Base-by-base conservation (phyloP, 176 grass and related monocot species). In the Avena sativa region DNA sequence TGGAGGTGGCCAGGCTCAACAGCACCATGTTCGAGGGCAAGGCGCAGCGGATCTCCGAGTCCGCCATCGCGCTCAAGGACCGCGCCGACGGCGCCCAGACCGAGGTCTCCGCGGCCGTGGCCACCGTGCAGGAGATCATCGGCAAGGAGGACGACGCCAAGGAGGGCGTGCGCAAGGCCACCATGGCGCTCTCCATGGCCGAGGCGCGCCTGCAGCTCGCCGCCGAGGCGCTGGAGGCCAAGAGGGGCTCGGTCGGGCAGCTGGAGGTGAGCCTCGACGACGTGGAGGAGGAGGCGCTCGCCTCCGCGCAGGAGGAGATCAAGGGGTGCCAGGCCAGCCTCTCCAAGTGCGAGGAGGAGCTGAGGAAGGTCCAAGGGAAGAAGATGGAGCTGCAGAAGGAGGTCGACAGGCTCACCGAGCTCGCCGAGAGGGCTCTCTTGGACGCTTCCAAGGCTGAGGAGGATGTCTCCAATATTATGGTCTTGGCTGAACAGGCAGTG, bases 11-110 rank as follows among this genome's bases (percentile, higher is more conserved):
- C 13, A 66, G 75, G 76, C 79, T 94, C 61, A 99, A 94, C 87
- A 96, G 97, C 79, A 93, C 92, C 47, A 92, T 94, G 92, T 99
- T 96, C 17, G 97, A 99, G 79, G 92, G 91, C 83, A 96, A 94
- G 87, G 92, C 97, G 0, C 94, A 96, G 49, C 89, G 86, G 19
- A 91, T 99, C 71, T 94, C 97, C 0, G 97, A 99, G 87, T 87
- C 89, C 0, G 97, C 97, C 28, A 99, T 99, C 16, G 92, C 92
- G 12, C 87, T 96, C 16, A 96, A 99, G 81, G 97, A 99, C 82
- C 79, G 84, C 12, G 92, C 97, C 0, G 97, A 99, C 12, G 57
- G 6, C 43, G 80, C 94, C 2, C 87, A 89, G 78, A 55, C 13
- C 21, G 92, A 96, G 47, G 92, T 96, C 12, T 93, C 91, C 23